Evolutionary conservation across 192 early-diverging fungal species (phyloP).

Genomic region (Gigaspora rosea): DNA sequence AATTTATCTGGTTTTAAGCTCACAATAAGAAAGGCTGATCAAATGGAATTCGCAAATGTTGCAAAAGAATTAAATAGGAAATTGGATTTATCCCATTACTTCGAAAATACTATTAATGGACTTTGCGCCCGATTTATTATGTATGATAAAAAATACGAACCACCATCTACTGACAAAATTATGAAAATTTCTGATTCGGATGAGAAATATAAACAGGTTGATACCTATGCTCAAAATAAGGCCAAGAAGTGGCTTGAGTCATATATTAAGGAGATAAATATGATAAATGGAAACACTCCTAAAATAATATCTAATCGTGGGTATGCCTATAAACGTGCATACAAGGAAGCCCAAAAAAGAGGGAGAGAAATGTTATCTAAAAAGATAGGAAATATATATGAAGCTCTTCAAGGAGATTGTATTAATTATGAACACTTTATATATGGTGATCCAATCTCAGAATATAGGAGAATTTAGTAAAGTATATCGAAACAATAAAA

Average conservation of each 20-base stretch:
- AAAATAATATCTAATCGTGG: constrained; percentile 22
- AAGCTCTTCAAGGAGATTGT: constrained; percentile 7
- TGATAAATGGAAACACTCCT: not conserved
- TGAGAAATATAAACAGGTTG: too few species aligned
- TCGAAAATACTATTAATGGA: constrained; percentile 6
- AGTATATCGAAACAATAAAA: not conserved
- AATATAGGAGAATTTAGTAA: constrained; percentile 10
- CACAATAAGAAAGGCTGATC: constrained; percentile 3
- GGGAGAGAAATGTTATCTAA: constrained; percentile 12
- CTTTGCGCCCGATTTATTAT: constrained; percentile 1
- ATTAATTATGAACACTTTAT: too few species aligned
- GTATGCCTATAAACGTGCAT: constrained; percentile 5
- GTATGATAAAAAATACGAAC: constrained; percentile 13
- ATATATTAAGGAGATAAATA: constrained; percentile 24
- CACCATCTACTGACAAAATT: not conserved
- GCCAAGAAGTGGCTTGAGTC: constrained; percentile 21
- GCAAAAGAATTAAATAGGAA: not conserved
- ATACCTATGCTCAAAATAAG: not conserved
- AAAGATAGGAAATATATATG: not conserved
- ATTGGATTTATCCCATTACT: not conserved
- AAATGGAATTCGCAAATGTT: not conserved
- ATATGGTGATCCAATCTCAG: not conserved
- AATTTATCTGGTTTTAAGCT: constrained; percentile 9
- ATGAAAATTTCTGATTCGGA: too few species aligned
- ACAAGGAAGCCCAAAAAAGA: not conserved